phyloP scores from a whole-genome alignment of 352 stramenopile genomes.

The Aphanomyces cochlioides region DNA sequence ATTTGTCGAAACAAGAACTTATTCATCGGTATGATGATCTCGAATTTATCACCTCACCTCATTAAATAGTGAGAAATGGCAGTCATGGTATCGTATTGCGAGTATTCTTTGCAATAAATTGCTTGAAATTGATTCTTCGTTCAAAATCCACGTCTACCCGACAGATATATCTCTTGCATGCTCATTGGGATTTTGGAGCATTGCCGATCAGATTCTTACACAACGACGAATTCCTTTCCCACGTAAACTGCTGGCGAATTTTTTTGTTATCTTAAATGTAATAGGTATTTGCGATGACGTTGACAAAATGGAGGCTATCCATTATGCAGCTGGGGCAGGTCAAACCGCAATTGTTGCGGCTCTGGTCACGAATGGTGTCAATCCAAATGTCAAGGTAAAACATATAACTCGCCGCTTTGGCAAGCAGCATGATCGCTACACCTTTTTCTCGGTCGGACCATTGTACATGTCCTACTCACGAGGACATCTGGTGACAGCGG shows the following conservation, averaged over 20 bases:
- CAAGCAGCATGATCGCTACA: background rate
- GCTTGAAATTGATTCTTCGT: conserved; percentile 1
- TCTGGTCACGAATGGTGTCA: conserved; percentile 6
- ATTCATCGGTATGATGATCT: conserved; percentile 5
- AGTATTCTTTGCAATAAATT: conserved; percentile 11
- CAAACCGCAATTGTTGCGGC: conserved; percentile 6
- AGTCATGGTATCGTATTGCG: conserved; percentile 6
- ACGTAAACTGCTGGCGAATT: background rate
- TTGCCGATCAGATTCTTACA: background rate
- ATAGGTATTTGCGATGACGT: conserved; percentile 1
- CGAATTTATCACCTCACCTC: background rate
- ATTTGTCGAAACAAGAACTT: conserved; percentile 7
- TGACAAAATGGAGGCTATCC: conserved; percentile 4
- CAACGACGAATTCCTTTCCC: conserved; percentile 19
- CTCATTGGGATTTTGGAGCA: conserved; percentile 20
- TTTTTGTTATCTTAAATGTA: background rate
- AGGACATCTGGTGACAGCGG: conserved; percentile 17
- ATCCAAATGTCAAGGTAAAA: conserved; percentile 13
- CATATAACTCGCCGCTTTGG: background rate
- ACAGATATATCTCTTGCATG: conserved; percentile 9
- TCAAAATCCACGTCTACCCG: conserved; percentile 21
- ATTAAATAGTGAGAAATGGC: conserved; percentile 17
- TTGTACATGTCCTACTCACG: conserved; percentile 21
- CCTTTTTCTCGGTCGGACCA: conserved; percentile 1
- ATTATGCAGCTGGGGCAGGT: conserved; percentile 21